Base-by-base conservation (phyloP, 257 asterid genomes). In the Solanum boliviense region DNA sequence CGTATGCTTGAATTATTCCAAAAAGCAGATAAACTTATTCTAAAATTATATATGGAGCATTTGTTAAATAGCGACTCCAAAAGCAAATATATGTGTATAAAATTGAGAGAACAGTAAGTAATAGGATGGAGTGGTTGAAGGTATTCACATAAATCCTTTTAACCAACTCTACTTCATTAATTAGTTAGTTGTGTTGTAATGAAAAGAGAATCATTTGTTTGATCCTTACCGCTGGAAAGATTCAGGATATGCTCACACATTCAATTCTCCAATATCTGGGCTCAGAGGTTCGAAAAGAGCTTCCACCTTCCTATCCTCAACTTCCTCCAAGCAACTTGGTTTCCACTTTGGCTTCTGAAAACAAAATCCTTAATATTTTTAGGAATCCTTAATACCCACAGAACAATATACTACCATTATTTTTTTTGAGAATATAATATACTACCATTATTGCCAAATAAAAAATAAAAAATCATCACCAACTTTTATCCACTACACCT, bases 281-380 rank as follows among this genome's bases (percentile, higher is more conserved):
- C 92, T 91, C 89, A 95, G 88, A 2, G 98, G 97, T 83, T 93
- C 93, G 76, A 95, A 97, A 71, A 95, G 94, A 85, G 96, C 93
- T 89, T 92, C 98, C 85, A 97, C 91, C 87, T 94, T 98, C 13
- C 91, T 58, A 48, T 86, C 31, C 36, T 92, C 87, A 83, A 95
- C 97, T 78, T 95, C 98, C 38, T 93, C 98, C 91, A 94, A 91
- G 92, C 93, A 93, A 56, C 95, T 88, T 4, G 99, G 99, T 34
- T 90, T 90, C 99, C 99, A 97, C 89, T 93, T 95, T 18, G 99
- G 99, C 86, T 94, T 94, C 99, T 95, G 95, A 39, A 84, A 87
- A 86, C 25, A 87, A 84, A 81, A 81, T 46, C 68, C 13, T 46
- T 31, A 16, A 44, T 9, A 34, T 23, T 46, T 81, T 81, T 46